Base-by-base conservation (phyloP, 1,139 yeast genomes). In the Suhomyces yuchorum region DNA sequence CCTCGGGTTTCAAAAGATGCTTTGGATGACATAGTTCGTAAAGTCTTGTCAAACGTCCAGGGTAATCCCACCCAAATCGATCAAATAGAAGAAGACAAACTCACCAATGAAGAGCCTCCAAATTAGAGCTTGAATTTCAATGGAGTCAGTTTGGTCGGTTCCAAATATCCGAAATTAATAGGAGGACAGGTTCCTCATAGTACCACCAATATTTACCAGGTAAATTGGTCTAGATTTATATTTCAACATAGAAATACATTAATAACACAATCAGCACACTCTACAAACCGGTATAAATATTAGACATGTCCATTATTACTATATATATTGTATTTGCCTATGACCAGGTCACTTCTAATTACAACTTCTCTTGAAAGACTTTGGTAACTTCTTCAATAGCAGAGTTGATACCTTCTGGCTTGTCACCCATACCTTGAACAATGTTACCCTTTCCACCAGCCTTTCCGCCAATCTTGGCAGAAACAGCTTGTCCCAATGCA, bases 391-490 rank as follows among this genome's bases (percentile, higher is more conserved):
- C 90, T 37, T 77, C 80, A 54, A 92, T 75, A 26, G 99, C 99
- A 37, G 76, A 79, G 39, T 75, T 76, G 49, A 91, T 77, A 55
- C 88, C 89, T 38, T 72, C 77, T 36, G 84, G 80, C 53, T 89
- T 87, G 59, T 85, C 90, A 61, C 99, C 99, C 84, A 91, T 87
- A 68, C 99, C 99, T 75, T 93, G 99, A 56, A 91, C 90, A 51
- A 92, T 84, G 58, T 91, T 89, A 53, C 97, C 98, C 71, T 90
- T 93, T 67, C 99, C 99, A 71, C 99, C 99, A 51, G 97, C 96
- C 68, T 87, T 89, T 68, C 99, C 99, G 56, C 99, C 99, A 59
- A 95, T 83, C 60, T 78, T 76, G 46, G 74, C 71, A 42, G 92
- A 75, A 40, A 88, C 98, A 49, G 79, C 73, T 48, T 77, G 72